These are phyloP conservation scores for Theobroma cacao DNA, from an alignment of 345 rosid species.

Conservation along the genomic window DNA sequence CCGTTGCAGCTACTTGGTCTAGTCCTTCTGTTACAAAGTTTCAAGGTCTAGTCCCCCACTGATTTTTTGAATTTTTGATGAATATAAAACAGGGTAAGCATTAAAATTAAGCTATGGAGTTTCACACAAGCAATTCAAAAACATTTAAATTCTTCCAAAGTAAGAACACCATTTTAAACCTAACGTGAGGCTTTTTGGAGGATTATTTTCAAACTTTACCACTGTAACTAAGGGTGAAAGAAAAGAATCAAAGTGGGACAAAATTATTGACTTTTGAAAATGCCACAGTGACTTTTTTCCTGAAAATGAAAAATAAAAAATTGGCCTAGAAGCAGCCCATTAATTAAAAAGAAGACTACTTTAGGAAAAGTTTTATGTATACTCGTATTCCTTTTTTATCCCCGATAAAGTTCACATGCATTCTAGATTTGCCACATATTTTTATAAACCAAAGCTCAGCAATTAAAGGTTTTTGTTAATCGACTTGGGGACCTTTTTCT, in stretches of 20 bases:
- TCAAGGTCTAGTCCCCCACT: too few relatives aligned
- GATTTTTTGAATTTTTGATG: too few relatives aligned
- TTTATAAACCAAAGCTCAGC: not conserved
- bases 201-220: not conserved
- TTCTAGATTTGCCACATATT: not conserved
- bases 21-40: too few relatives aligned
- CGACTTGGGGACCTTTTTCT: not conserved
- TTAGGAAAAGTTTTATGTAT: constrained; percentile 6
- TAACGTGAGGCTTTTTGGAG: too few relatives aligned
- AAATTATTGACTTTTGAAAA: constrained; percentile 6
- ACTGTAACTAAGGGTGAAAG: not conserved
- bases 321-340: not conserved
- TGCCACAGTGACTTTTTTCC: not conserved
- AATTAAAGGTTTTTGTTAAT: not conserved
- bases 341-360: constrained; percentile 9
- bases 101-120: too few relatives aligned
- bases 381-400: not conserved
- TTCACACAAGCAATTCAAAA: too few relatives aligned
- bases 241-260: not conserved
- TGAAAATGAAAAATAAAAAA: not conserved
- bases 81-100: too few relatives aligned
- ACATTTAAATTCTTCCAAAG: too few relatives aligned
- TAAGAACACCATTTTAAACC: too few relatives aligned
- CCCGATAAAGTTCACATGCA: not conserved
- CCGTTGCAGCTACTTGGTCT: not conserved